These are phyloP conservation scores for Hanseniaspora meyeri DNA, from an alignment of 805 yeast species.

Conservation along the genomic window DNA sequence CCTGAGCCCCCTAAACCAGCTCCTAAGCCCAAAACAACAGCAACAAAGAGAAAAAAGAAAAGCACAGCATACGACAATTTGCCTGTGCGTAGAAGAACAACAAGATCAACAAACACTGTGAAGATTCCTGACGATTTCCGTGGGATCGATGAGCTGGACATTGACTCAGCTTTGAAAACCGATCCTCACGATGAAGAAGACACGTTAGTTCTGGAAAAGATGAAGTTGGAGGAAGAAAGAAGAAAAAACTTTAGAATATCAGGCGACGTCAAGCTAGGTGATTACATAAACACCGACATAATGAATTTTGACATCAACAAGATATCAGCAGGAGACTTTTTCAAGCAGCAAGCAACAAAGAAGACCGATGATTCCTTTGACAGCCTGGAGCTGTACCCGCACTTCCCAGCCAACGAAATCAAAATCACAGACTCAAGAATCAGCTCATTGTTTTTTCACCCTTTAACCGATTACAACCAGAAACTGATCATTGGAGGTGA, in stretches of 20 bases:
- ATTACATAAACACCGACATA: conserved; percentile 35
- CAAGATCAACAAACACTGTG: conserved; percentile 18
- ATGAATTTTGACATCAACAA: conserved; percentile 24
- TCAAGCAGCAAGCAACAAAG: conserved; percentile 25
- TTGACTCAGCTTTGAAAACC: neutral
- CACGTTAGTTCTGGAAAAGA: neutral
- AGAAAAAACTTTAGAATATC: conserved; percentile 18
- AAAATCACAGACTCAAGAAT: conserved; percentile 60
- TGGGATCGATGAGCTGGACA: conserved; percentile 5
- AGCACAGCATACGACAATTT: neutral
- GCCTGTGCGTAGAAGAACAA: conserved; percentile 17
- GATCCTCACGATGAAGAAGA: conserved; percentile 19
- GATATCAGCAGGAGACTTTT: conserved; percentile 62
- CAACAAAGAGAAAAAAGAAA: conserved; percentile 13
- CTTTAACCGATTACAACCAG: conserved; percentile 37
- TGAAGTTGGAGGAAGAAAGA: conserved; percentile 10
- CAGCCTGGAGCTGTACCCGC: conserved; percentile 38
- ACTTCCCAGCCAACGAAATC: conserved; percentile 56
- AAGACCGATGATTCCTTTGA: conserved; percentile 29
- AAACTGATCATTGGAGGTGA: conserved; percentile 76
- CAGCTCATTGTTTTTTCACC: conserved; percentile 66
- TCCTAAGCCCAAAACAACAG: conserved; percentile 24
- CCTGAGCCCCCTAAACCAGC: conserved; percentile 27
- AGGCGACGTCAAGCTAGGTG: conserved; percentile 38
- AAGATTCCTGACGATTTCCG: conserved; percentile 5